Evolutionary conservation across 2,329 filamentous ascomycete genomes (phyloP).

Genomic region (Cladosporium sp.): DNA sequence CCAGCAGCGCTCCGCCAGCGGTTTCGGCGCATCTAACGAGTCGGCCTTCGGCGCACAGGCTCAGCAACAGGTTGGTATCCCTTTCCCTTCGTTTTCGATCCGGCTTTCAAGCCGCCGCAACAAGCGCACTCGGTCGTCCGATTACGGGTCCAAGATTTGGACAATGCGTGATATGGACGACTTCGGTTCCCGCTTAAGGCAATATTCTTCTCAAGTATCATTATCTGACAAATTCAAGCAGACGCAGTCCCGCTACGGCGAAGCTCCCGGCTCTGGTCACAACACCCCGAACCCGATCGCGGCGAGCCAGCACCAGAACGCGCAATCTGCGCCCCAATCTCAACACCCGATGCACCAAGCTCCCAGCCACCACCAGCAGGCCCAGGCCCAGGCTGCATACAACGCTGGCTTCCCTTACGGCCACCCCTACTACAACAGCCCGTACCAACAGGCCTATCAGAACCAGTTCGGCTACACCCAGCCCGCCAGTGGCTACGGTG

Average conservation of each 20-base stretch:
- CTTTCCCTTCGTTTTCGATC: constrained; percentile 16
- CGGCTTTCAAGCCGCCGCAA: background rate
- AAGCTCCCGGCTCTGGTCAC: constrained; percentile 82
- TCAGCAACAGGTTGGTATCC: constrained; percentile 52
- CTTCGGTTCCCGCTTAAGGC: background rate
- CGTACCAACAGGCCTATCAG: constrained; percentile 65
- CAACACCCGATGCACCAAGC: constrained; percentile 33
- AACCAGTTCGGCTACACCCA: constrained; percentile 57
- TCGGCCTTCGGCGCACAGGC: constrained; percentile 63
- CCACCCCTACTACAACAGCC: constrained; percentile 62
- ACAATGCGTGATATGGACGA: constrained; percentile 1
- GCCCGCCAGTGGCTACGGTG: constrained; percentile 47
- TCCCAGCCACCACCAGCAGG: constrained; percentile 43
- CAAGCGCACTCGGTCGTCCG: background rate
- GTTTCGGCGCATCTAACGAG: constrained; percentile 67
- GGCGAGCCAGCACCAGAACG: constrained; percentile 57
- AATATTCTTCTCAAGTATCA: constrained; percentile 22
- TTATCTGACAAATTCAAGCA: constrained; percentile 27
- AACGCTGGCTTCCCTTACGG: constrained; percentile 62
- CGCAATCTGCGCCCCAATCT: constrained; percentile 47
- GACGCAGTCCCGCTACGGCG: constrained; percentile 71
- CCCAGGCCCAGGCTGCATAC: constrained; percentile 38
- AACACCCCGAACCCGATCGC: constrained; percentile 83
- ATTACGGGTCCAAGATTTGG: background rate
- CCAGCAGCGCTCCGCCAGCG: constrained; percentile 76